Evolutionary conservation across 2,329 filamentous ascomycete genomes (phyloP).

Genomic region (Cadophora sp.): DNA sequence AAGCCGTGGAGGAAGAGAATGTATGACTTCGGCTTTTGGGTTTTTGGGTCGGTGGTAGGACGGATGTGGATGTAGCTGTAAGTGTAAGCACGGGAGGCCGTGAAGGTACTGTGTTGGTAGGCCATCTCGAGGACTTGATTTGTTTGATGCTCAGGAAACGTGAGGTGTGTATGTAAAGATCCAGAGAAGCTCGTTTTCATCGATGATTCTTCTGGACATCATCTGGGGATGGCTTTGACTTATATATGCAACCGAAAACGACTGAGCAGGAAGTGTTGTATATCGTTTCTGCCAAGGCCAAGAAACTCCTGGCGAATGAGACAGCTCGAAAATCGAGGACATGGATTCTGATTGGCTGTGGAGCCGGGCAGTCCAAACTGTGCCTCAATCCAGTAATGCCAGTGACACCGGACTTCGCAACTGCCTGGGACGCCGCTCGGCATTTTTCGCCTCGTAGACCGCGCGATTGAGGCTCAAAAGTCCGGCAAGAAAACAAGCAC

Average conservation of each 20-base stretch:
- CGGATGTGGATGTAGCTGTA: conserved; percentile 44
- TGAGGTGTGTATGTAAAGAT: neutral
- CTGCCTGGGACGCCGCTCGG: conserved; percentile 7
- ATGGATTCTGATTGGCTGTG: conserved; percentile 1
- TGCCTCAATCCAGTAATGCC: neutral
- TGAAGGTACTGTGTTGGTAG: conserved; percentile 12
- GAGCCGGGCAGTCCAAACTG: neutral
- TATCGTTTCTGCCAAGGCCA: neutral
- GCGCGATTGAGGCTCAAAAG: too few relatives aligned
- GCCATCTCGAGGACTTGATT: conserved; percentile 4
- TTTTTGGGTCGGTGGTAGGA: conserved; percentile 7
- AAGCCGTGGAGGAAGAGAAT: conserved; percentile 56
- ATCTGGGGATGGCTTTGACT: neutral
- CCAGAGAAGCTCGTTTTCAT: neutral
- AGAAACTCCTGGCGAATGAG: neutral
- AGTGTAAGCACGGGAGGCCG: conserved; percentile 11
- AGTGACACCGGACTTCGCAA: conserved; percentile 14
- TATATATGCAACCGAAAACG: neutral
- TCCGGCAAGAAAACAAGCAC: too few relatives aligned
- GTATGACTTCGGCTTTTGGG: conserved; percentile 38
- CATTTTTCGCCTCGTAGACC: conserved; percentile 1
- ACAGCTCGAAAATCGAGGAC: neutral
- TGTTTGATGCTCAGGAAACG: neutral
- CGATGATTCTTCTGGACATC: neutral
- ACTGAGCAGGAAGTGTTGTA: neutral